phyloP scores from a whole-genome alignment of 2,329 filamentous ascomycete species.

The Cladophialophora yegresii region DNA sequence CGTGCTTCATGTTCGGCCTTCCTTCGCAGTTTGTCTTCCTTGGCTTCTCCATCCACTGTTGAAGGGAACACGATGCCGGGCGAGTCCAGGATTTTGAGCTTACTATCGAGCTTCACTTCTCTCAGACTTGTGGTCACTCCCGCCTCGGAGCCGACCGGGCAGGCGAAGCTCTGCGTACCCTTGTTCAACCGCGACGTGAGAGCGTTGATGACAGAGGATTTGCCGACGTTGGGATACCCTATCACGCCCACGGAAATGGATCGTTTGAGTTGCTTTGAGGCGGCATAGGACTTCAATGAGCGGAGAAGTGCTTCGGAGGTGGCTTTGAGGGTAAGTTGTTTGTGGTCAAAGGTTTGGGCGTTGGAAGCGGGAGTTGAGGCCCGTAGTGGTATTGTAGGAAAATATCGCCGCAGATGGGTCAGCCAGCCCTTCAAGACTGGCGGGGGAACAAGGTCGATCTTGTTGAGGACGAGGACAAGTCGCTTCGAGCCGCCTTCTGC shows the following conservation, averaged over 20 bases:
- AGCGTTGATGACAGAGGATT: constrained; percentile 94
- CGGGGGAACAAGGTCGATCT: constrained; percentile 87
- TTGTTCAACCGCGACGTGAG: constrained; percentile 73
- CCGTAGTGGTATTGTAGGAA: constrained; percentile 86
- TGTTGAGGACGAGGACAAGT: constrained; percentile 89
- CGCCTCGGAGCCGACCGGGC: constrained; percentile 86
- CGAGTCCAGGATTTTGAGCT: constrained; percentile 88
- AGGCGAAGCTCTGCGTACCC: constrained; percentile 63
- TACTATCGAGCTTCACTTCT: constrained; percentile 91
- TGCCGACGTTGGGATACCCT: constrained; percentile 93
- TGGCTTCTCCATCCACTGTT: constrained; percentile 47
- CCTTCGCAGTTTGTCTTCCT: constrained; percentile 56
- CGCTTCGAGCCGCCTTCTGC: constrained; percentile 79
- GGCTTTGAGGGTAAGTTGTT: constrained; percentile 80
- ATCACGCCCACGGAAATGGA: constrained; percentile 90
- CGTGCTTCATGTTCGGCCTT: constrained; percentile 76
- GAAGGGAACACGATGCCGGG: constrained; percentile 93
- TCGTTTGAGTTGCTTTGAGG: constrained; percentile 80
- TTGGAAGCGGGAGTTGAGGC: constrained; percentile 80
- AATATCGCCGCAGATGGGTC: constrained; percentile 78
- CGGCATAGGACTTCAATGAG: constrained; percentile 85
- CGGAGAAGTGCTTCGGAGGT: constrained; percentile 84
- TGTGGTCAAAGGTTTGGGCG: constrained; percentile 89
- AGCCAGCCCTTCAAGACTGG: constrained; percentile 83
- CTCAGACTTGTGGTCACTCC: constrained; percentile 88